Percentiles rank a stretch among this genome's conserved stretches.
Evolutionary conservation across 2,329 filamentous ascomycete genomes (phyloP).

Genomic region (Colletotrichum sp.): DNA sequence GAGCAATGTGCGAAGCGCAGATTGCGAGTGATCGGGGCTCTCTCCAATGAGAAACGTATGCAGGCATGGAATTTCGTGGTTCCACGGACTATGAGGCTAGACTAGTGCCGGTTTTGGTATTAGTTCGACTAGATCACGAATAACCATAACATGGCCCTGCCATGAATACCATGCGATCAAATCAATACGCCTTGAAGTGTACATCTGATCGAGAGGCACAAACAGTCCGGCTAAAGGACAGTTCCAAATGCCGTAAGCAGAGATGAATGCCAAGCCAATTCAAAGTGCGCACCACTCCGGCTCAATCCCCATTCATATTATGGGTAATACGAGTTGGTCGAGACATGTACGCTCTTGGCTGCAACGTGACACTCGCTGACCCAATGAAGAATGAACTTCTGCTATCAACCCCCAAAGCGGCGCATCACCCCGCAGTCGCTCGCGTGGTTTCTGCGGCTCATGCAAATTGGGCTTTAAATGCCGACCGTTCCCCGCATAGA

Average conservation of each 20-base stretch:
- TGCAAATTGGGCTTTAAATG: background rate
- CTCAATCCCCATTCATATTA: background rate
- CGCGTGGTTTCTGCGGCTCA: background rate
- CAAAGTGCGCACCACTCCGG: background rate
- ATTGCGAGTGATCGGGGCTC: background rate
- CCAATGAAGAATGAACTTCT: background rate
- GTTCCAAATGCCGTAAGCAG: background rate
- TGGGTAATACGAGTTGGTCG: background rate
- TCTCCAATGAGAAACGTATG: background rate
- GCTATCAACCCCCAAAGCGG: background rate
- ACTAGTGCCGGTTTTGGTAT: accelerated
- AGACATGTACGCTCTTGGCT: background rate
- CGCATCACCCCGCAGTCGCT: background rate
- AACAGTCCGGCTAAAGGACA: background rate
- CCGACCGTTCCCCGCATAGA: background rate
- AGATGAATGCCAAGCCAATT: background rate
- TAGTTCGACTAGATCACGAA: background rate
- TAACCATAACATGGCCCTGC: background rate
- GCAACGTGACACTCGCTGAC: background rate
- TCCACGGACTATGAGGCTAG: background rate
- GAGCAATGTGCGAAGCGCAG: background rate
- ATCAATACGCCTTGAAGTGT: background rate
- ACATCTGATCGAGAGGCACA: background rate
- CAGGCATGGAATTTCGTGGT: background rate
- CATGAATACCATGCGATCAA: background rate